Evolutionary conservation across 768 basidiomycete genomes (phyloP), one percentile per base, ranked within the genome.

Genomic region (Agrocybe pediades): DNA sequence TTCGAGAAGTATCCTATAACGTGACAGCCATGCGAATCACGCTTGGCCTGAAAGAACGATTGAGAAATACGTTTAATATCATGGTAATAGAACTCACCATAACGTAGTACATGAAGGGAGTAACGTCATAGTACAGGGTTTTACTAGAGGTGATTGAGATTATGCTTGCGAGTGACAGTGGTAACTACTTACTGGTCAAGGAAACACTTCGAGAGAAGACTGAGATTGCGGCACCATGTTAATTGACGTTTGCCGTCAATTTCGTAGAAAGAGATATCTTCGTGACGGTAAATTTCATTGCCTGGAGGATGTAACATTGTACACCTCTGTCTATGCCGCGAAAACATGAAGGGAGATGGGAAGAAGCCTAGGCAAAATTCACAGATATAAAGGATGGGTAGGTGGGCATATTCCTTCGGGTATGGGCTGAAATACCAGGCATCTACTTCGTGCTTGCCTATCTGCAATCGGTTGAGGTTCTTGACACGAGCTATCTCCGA

Each of bases 381-480:
- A 86, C 97, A 99, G 67, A 99, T 86, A 79, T 95, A 98, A 41
- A 99, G 81, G 57, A 95, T 76, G 17, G 95, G 94, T 23, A 96
- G 84, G 71, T 98, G 92, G 41, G 97, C 94, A 75, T 92, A 98
- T 74, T 98, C 97, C 73, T 92, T 90, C 9, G 97, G 97, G 74
- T 98, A 99, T 20, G 97, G 97, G 64, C 92, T 95, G 79, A 98
- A 98, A 73, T 99, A 99, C 97, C 97, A 99, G n/a, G 97, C 89
- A 63, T 99, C 97, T 61, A 99, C 92, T 73, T 97, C 93, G 75
- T 97, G 88, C 68, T 84, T 86, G 53, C 97, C 97, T 56, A 99
- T 98, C 69, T 96, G 94, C 24, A 99, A 82, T 54, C 91, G 87
- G 70, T 98, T 97, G 61, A 99, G 81, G 69, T 99, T 99, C 79